Evolutionary conservation across 192 early-diverging fungal species (phyloP).

Genomic region (Thoreauomyces humboldtii): DNA sequence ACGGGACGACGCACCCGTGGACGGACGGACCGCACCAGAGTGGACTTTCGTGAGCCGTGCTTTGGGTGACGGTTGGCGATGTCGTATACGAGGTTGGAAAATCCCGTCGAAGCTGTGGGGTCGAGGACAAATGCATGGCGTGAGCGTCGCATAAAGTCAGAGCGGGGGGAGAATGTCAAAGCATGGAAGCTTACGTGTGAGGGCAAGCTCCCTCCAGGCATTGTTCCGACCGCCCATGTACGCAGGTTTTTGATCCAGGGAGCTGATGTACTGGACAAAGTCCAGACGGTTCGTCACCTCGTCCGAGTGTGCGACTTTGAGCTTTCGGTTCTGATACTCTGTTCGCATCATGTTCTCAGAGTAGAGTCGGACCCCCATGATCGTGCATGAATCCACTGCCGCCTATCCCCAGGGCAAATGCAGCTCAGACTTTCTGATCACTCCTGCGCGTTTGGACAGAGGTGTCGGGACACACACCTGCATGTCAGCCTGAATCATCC

Average conservation of each 20-base stretch:
- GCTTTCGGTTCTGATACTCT: slow-evolving; percentile 15
- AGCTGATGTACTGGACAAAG: slow-evolving; percentile 48
- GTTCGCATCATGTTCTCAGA: slow-evolving; percentile 35
- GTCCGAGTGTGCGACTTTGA: slow-evolving; percentile 31
- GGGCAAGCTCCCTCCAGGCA: slow-evolving; percentile 45
- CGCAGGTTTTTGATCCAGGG: slow-evolving; percentile 42
- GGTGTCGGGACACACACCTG: slow-evolving; percentile 35
- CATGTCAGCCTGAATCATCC: slow-evolving; percentile 39
- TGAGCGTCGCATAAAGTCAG: not conserved
- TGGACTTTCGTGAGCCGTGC: not conserved
- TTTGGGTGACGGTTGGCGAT: not conserved
- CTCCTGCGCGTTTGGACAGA: no score
- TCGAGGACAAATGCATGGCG: not conserved
- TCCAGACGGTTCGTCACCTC: slow-evolving; percentile 54
- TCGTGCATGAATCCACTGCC: slow-evolving; percentile 43
- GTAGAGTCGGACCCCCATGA: slow-evolving; percentile 47
- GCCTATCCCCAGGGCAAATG: no score
- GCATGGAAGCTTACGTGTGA: slow-evolving; percentile 36
- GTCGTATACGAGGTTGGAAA: not conserved
- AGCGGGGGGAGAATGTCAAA: not conserved
- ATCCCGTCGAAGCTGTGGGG: not conserved
- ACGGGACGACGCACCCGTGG: no score
- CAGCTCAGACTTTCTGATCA: no score
- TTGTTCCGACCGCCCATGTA: slow-evolving; percentile 51
- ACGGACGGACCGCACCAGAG: no score